Percentiles rank a stretch among this genome's conserved stretches.
Conservation (phyloP, 352 stramenopile genomes). For the Phytophthora brassicae region DNA sequence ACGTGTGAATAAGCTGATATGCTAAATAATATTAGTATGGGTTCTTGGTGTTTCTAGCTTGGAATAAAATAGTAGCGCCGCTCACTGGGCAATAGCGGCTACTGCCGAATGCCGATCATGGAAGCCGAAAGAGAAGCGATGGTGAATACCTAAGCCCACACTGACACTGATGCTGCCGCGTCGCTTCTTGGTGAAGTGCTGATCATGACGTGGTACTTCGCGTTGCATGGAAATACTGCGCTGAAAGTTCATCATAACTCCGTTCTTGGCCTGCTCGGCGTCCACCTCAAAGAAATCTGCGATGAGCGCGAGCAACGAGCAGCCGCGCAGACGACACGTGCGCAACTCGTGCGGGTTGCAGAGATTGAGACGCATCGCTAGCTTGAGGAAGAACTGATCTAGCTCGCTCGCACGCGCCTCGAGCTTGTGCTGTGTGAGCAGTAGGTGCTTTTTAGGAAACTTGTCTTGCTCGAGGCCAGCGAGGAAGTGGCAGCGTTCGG, state of each 20-base stretch:
- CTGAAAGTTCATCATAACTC: constrained; percentile 8
- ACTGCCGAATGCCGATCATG: constrained; percentile 19
- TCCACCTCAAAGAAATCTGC: constrained; percentile 53
- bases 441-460: constrained; percentile 73
- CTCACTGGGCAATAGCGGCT: constrained; percentile 26
- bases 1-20: constrained; percentile 17
- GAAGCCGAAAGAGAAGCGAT: constrained; percentile 29
- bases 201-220: constrained; percentile 22
- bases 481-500: constrained; percentile 69
- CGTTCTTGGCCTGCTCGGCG: constrained; percentile 23
- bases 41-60: constrained; percentile 19
- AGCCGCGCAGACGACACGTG: constrained; percentile 45
- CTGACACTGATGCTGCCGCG: constrained; percentile 23
- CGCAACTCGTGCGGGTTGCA: constrained; percentile 50
- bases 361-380: constrained; percentile 70
- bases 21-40: constrained; percentile 40
- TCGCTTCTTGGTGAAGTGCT: constrained; percentile 35
- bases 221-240: constrained; percentile 35
- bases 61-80: constrained; percentile 24
- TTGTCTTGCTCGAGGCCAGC: constrained; percentile 66
- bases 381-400: constrained; percentile 61
- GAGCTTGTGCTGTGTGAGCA: constrained; percentile 69
- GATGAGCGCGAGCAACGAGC: constrained; percentile 46
- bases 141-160: constrained; percentile 15
- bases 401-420: constrained; percentile 53